These are phyloP conservation scores for Theobroma cacao DNA, from an alignment of 345 rosid genomes.

Conservation along the genomic window DNA sequence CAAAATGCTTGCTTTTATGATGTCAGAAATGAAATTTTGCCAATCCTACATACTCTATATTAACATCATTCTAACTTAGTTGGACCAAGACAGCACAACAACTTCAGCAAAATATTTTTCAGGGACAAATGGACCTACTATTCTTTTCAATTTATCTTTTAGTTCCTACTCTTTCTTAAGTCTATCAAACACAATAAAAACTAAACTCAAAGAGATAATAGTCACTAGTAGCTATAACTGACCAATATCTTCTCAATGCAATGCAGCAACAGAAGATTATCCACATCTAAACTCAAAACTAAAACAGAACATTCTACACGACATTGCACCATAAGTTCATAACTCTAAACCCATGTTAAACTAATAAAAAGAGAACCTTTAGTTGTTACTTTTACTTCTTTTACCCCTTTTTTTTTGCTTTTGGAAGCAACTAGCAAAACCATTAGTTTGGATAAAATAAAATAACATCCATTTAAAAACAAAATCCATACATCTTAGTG, in stretches of 20 bases:
- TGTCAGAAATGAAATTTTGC: neutral
- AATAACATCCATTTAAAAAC: conserved; percentile 12
- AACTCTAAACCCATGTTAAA: neutral
- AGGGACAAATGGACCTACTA: neutral
- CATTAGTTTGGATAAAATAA: neutral
- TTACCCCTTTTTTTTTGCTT: neutral
- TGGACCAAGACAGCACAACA: neutral
- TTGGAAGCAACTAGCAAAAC: neutral
- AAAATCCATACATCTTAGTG: neutral
- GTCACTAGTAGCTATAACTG: neutral
- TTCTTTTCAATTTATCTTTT: neutral
- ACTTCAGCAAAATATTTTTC: no score
- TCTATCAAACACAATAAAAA: neutral
- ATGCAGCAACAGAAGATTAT: neutral
- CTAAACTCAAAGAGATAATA: neutral
- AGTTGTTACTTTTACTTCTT: neutral
- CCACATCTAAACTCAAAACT: neutral
- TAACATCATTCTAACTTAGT: neutral
- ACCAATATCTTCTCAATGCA: neutral
- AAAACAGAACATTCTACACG: neutral
- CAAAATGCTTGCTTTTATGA: neutral
- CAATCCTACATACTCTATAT: neutral
- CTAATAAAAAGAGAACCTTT: neutral
- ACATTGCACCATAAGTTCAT: neutral
- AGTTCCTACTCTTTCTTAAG: neutral